A percentile compares a stretch with the other conserved stretches of the same genome.
Conservation (phyloP, 2,329 filamentous ascomycete genomes). For the Pseudophaeomoniella oleicola region DNA sequence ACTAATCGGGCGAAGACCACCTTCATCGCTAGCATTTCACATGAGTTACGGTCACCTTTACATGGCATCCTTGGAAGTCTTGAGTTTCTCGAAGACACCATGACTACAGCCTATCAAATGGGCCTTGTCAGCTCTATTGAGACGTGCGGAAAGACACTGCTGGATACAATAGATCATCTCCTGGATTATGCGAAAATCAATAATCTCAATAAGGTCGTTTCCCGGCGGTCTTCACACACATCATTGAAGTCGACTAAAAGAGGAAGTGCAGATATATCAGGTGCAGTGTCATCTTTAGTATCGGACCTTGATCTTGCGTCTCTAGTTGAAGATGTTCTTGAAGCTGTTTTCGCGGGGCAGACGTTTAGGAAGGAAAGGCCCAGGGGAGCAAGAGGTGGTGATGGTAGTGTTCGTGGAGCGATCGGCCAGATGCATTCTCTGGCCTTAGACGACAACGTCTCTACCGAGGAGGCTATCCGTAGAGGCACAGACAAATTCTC, state of each 20-base stretch:
- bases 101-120: conserved; percentile 23
- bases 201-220: conserved; percentile 10
- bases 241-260: conserved; percentile 2
- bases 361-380: conserved; percentile 6
- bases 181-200: conserved; percentile 41
- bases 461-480: not conserved
- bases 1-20: conserved; percentile 28
- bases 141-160: conserved; percentile 24
- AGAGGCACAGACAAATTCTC: not conserved
- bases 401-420: not conserved
- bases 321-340: conserved; percentile 30
- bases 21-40: conserved; percentile 29
- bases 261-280: conserved; percentile 2
- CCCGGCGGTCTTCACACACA: conserved; percentile 2
- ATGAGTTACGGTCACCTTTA: conserved; percentile 26
- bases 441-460: not conserved
- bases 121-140: conserved; percentile 25
- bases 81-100: conserved; percentile 24
- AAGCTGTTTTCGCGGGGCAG: conserved; percentile 39
- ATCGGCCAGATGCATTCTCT: not conserved
- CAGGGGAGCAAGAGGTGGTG: not conserved
- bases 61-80: conserved; percentile 27
- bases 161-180: conserved; percentile 30
- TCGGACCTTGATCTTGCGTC: conserved; percentile 18
- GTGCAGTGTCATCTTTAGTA: conserved; percentile 11